A percentile compares a stretch with the other conserved stretches of the same genome.
These are phyloP conservation scores for Sporothrix inflata DNA, from an alignment of 2,329 filamentous ascomycete species.

Conservation along the genomic window DNA sequence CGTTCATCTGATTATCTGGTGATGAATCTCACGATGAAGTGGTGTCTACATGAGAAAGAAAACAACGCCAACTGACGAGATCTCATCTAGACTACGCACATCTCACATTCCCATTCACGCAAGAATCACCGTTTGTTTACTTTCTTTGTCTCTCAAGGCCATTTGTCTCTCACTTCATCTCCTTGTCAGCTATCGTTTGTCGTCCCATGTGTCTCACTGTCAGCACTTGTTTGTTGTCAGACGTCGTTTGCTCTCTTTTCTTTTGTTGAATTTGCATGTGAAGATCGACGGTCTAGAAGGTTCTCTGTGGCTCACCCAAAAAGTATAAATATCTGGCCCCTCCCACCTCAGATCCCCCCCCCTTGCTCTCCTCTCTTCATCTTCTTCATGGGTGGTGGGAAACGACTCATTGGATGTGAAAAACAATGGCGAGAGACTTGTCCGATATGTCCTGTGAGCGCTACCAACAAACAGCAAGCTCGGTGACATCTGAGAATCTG, in stretches of 20 bases:
- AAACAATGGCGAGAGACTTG: too few relatives aligned
- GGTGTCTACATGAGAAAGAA: background rate
- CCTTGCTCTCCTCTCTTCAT: background rate
- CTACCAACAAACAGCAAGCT: too few relatives aligned
- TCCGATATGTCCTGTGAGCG: too few relatives aligned
- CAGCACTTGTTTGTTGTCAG: background rate
- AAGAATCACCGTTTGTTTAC: background rate
- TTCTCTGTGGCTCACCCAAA: background rate
- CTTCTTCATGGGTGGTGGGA: too few relatives aligned
- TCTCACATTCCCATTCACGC: background rate
- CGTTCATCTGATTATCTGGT: background rate
- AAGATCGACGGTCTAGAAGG: background rate
- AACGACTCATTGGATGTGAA: too few relatives aligned
- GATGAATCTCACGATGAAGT: background rate
- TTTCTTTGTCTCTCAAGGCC: background rate
- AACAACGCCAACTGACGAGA: background rate
- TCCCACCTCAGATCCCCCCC: background rate
- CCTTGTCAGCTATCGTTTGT: background rate
- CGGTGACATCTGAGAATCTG: too few relatives aligned
- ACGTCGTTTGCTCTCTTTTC: background rate
- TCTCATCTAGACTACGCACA: background rate
- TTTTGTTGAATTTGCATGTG: background rate
- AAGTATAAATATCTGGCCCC: background rate
- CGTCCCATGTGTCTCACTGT: background rate
- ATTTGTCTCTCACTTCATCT: background rate